Percentiles rank a stretch among this genome's conserved stretches.
These are phyloP conservation scores for Candida freyschussii DNA, from an alignment of 1,139 yeast genomes.

Conservation along the genomic window DNA sequence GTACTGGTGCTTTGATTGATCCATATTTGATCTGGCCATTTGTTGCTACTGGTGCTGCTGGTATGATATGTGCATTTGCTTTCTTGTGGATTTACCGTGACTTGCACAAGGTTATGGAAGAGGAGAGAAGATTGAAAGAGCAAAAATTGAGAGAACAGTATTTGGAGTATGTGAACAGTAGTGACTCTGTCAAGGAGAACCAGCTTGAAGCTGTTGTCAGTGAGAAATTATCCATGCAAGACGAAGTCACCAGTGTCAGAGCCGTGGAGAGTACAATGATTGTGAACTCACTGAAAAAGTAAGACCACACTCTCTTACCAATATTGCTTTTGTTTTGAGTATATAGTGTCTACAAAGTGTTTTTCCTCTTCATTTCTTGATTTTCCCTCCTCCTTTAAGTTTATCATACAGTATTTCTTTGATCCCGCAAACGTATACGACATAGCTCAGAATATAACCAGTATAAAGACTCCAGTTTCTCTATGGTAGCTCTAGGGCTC, in stretches of 20 bases:
- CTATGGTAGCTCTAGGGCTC: no score
- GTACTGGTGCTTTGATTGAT: constrained; percentile 49
- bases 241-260: not conserved
- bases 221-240: constrained; percentile 1
- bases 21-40: constrained; percentile 55
- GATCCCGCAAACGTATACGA: no score
- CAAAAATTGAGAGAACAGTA: constrained; percentile 11
- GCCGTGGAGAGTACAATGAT: not conserved
- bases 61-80: constrained; percentile 37
- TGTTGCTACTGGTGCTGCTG: constrained; percentile 45
- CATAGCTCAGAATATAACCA: no score
- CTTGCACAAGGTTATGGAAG: constrained; percentile 48
- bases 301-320: no score
- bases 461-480: no score
- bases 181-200: constrained; percentile 2
- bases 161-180: no score
- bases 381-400: no score
- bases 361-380: no score
- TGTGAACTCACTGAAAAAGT: no score
- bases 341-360: no score
- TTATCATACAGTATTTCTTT: no score
- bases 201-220: constrained; percentile 2
- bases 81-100: constrained; percentile 48
- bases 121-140: constrained; percentile 29
- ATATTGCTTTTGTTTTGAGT: no score